Evolutionary conservation across 2,329 filamentous ascomycete species (phyloP), one percentile per base, ranked within the genome.

Genomic region (Aspergillus piperis): DNA sequence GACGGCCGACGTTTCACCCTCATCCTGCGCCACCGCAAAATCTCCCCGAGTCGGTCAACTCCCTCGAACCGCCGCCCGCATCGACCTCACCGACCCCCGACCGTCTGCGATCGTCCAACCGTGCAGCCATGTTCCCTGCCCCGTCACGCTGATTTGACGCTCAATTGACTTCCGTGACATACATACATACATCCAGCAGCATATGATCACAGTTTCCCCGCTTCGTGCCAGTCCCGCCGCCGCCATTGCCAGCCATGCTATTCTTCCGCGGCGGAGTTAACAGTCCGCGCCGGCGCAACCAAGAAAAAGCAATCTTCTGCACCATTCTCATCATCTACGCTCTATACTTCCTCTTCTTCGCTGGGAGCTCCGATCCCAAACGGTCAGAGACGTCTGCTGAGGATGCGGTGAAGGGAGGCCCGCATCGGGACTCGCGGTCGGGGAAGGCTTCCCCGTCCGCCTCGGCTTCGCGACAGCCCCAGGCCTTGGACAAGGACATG

Each of bases 261-360:
- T 74, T 74, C 66, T 71, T 71, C 54, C 69, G 70, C 50, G 64
- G 72, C 62, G 71, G 72, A 68, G 67, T 68, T 5, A 68, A 73
- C 48, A 71, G 70, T 53, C 72, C 73, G 47, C 72, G 73, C 58
- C 72, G 73, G 38, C 73, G 73, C 62, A 74, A 64, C 64, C 66
- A 68, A 23, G 66, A 72, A 56, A 75, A 74, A 49, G 70, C 73
- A 21, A 75, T 75, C 32, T 54, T 75, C 19, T 52, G 70, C 8
- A 75, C 73, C 3, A 74, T 75, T 48, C 65, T 71, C 41, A 70
- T 75, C 55, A 64, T 75, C 21, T 68, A 69, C 61, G 69, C 68
- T 19, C 50, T 75, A 2, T 75, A 75, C 58, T 66, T 72, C 15
- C 61, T 75, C 8, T 75, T 75, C 62, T 75, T 74, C 54, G 62